Base-by-base conservation (phyloP, 257 asterid genomes). In the Penstemon davidsonii region DNA sequence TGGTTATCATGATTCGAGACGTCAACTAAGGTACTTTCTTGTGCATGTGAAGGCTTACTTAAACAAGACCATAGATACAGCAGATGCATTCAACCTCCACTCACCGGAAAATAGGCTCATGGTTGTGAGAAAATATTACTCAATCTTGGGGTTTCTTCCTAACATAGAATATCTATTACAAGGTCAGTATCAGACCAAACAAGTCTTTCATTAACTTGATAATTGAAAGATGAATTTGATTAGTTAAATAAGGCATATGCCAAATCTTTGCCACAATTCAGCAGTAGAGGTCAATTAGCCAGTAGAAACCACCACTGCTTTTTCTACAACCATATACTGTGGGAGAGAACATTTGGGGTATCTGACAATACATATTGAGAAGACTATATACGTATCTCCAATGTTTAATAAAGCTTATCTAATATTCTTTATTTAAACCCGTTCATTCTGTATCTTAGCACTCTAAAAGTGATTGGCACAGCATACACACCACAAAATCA, bases 371-470 rank as follows among this genome's bases (percentile, higher is more conserved):
- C 19, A 49, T 50, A 25, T 37, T 9, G 44, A 25, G 60, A n/a
- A 61, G 39, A 61, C 25, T 7, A 39, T 55, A 44, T 15, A 66
- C 43, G 61, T 25, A 25, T 25, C 33, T 25, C 33, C 19, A 37
- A 1, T 12, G 33, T 9, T 70, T 70, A 43, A 72, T 43, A 54
- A 51, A 63, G 59, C 59, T 50, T n/a, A 59, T 33, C 25, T 11
- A 33, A 40, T 25, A 25, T 25, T 25, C 1, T 25, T 7, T 55
- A 55, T 52, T 53, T 74, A 63, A 72, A 54, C 64, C 15, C 41
- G 67, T 54, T 65, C 52, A 33, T 53, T 46, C 19, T 44, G 54
- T 63, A 18, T 63, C 63, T 66, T 74, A 63, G 68, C 61, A 55
- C 41, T 42, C 44, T 33, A 18, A 65, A 61, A 37, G 18, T 39